Conservation (phyloP, 2,329 filamentous ascomycete genomes). For the Pseudopithomyces chartarum region DNA sequence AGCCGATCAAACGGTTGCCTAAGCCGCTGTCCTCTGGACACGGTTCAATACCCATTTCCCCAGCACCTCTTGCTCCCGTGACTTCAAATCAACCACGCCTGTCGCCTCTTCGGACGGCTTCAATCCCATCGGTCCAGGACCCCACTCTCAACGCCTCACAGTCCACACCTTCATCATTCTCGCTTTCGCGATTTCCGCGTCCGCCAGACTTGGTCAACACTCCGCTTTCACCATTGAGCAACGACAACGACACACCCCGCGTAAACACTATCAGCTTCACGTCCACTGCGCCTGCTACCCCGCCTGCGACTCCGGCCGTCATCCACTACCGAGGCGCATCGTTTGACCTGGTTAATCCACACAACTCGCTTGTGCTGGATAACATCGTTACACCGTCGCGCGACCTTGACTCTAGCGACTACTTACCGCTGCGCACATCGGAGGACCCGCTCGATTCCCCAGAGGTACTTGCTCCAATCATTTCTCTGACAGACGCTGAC, state of each 20-base stretch:
- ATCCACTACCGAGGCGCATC: conserved; percentile 47
- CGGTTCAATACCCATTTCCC: conserved; percentile 12
- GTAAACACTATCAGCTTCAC: conserved; percentile 30
- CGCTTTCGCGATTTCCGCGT: conserved; percentile 43
- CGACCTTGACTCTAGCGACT: conserved; percentile 42
- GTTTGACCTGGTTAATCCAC: conserved; percentile 47
- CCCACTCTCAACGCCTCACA: conserved; percentile 22
- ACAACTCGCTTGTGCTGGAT: conserved; percentile 41
- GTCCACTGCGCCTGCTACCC: conserved; percentile 37
- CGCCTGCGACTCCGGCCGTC: conserved; percentile 44
- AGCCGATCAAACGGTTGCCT: conserved; percentile 43
- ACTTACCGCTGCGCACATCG: conserved; percentile 29
- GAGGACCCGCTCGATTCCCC: conserved; percentile 24
- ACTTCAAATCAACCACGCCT: conserved; percentile 20
- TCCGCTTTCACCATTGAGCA: conserved; percentile 24
- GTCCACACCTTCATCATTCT: conserved; percentile 34
- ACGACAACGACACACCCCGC: conserved; percentile 24
- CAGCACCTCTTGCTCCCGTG: conserved; percentile 21
- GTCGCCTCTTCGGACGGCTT: conserved; percentile 22
- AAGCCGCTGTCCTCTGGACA: conserved; percentile 26
- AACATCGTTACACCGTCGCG: conserved; percentile 44
- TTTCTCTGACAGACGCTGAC: conserved; percentile 10
- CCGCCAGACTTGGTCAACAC: conserved; percentile 31
- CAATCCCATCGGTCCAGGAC: conserved; percentile 28
- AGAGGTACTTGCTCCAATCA: conserved; percentile 22